These are phyloP conservation scores for Ceratocystis lukuohia DNA, from an alignment of 2,329 filamentous ascomycete genomes.

Conservation along the genomic window DNA sequence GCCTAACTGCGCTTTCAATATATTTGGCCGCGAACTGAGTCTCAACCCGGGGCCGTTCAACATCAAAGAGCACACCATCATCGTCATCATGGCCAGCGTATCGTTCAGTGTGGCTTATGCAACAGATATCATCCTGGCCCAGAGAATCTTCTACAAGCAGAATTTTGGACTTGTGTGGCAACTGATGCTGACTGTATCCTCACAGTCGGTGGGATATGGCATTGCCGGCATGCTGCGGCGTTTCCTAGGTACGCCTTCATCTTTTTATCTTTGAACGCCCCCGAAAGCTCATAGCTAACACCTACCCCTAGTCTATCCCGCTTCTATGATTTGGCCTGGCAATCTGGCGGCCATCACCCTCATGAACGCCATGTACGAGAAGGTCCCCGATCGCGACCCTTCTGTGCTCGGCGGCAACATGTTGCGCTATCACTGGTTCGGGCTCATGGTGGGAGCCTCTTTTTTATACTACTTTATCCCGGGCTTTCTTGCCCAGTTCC, in stretches of 20 bases:
- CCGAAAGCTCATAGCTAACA: not conserved
- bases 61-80: conserved; percentile 55
- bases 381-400: conserved; percentile 36
- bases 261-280: not conserved
- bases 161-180: conserved; percentile 54
- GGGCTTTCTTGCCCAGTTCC: conserved; percentile 53
- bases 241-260: conserved; percentile 38
- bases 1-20: conserved; percentile 36
- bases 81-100: conserved; percentile 58
- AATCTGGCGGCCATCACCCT: conserved; percentile 53
- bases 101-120: conserved; percentile 58
- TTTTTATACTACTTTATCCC: conserved; percentile 59
- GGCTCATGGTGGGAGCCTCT: conserved; percentile 40
- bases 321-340: conserved; percentile 62
- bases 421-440: conserved; percentile 52
- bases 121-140: conserved; percentile 60
- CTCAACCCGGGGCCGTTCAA: conserved; percentile 59
- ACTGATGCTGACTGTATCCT: conserved; percentile 52
- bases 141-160: conserved; percentile 58
- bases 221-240: conserved; percentile 54
- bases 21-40: conserved; percentile 41
- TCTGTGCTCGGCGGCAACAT: conserved; percentile 49
- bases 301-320: conserved; percentile 39
- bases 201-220: conserved; percentile 56
- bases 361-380: conserved; percentile 61